These are phyloP conservation scores for Neocatenulostroma microsporum DNA, from an alignment of 2,329 filamentous ascomycete species.

Conservation along the genomic window DNA sequence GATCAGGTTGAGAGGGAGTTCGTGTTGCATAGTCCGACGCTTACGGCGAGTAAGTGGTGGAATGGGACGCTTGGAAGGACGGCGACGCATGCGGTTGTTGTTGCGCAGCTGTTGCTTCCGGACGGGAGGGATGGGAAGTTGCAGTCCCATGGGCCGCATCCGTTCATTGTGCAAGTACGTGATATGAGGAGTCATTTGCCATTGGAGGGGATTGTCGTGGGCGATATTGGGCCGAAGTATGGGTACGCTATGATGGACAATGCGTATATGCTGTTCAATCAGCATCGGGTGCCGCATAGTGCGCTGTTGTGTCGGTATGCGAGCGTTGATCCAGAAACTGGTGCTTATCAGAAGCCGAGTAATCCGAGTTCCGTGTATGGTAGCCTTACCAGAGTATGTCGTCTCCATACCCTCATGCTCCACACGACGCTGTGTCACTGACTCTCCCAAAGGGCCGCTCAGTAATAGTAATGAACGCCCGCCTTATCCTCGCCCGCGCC, in stretches of 20 bases:
- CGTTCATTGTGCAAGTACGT: slow-evolving; percentile 1
- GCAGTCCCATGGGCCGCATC: neutral
- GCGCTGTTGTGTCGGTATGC: neutral
- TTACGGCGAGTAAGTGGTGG: slow-evolving; percentile 3
- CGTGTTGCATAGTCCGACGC: neutral
- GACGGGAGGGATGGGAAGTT: neutral
- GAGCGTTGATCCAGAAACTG: slow-evolving; percentile 1
- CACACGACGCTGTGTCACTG: too few species aligned
- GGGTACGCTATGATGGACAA: slow-evolving; percentile 1
- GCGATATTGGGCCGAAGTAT: slow-evolving; percentile 2
- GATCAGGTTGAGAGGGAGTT: neutral
- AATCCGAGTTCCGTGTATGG: slow-evolving; percentile 1
- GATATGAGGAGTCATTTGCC: slow-evolving; percentile 1
- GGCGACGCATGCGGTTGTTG: slow-evolving; percentile 1
- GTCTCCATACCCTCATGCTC: too few species aligned
- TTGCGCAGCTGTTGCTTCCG: slow-evolving; percentile 1
- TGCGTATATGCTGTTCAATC: slow-evolving; percentile 1
- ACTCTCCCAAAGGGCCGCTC: neutral
- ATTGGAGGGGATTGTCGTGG: neutral
- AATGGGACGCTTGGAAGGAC: slow-evolving; percentile 1
- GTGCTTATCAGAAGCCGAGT: neutral
- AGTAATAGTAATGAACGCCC: slow-evolving; percentile 2
- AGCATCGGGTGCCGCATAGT: neutral
- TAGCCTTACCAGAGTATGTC: slow-evolving; percentile 1
- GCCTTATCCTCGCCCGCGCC: neutral